These are phyloP conservation scores for Coleophoma cylindrospora DNA, from an alignment of 2,329 filamentous ascomycete species.

Conservation along the genomic window DNA sequence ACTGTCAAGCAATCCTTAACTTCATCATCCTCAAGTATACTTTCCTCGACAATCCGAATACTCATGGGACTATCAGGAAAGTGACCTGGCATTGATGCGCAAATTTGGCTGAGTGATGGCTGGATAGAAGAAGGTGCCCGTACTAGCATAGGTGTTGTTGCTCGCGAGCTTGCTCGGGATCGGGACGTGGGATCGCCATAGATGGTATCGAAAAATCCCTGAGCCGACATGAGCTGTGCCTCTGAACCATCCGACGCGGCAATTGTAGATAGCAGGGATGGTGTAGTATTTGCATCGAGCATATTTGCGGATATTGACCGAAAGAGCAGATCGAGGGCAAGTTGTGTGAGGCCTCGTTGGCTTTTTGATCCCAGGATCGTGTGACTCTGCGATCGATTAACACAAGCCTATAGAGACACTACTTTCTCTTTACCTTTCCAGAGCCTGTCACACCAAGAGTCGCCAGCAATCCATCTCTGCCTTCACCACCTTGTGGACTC, in stretches of 20 bases:
- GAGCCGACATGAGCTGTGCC: constrained; percentile 68
- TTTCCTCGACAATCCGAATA: constrained; percentile 16
- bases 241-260: constrained; percentile 76
- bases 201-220: constrained; percentile 72
- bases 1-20: constrained; percentile 3
- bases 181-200: constrained; percentile 60
- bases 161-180: constrained; percentile 57
- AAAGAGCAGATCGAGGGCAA: constrained; percentile 86
- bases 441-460: constrained; percentile 93
- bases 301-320: constrained; percentile 71
- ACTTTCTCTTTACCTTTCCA: constrained; percentile 65
- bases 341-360: constrained; percentile 86
- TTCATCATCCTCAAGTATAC: constrained; percentile 8
- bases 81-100: constrained; percentile 10
- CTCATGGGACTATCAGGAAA: constrained; percentile 23
- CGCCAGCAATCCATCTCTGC: constrained; percentile 83
- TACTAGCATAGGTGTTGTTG: constrained; percentile 67
- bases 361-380: constrained; percentile 87
- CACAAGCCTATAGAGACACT: too few relatives aligned
- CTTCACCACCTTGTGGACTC: constrained; percentile 65
- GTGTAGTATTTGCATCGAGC: constrained; percentile 53
- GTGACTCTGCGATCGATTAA: constrained; percentile 61
- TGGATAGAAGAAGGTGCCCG: constrained; percentile 27
- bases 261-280: constrained; percentile 67
- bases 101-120: not conserved